Evolutionary conservation across 2,329 filamentous ascomycete species (phyloP).

Genomic region (Dissoconium aciculare): DNA sequence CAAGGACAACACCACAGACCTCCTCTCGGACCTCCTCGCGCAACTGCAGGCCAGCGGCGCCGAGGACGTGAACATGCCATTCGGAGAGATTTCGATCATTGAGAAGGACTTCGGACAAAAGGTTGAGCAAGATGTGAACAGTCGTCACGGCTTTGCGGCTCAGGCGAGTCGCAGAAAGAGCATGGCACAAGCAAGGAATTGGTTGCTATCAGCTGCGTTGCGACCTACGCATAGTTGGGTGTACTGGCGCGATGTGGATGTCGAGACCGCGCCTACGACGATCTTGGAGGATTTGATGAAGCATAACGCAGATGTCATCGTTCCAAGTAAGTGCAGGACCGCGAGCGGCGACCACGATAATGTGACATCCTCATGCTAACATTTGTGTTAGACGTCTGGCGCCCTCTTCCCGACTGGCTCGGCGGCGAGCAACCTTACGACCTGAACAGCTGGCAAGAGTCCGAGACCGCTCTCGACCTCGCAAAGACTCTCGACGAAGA

Average conservation of each 20-base stretch:
- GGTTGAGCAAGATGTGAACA: conserved; percentile 95
- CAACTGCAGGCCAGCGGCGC: conserved; percentile 63
- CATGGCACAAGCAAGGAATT: conserved; percentile 96
- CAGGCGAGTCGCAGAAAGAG: conserved; percentile 87
- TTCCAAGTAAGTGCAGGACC: conserved; percentile 72
- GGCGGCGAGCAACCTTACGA: conserved; percentile 97
- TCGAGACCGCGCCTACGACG: conserved; percentile 91
- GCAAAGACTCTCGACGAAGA: conserved; percentile 95
- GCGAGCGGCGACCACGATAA: too few species aligned
- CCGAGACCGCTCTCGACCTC: conserved; percentile 82
- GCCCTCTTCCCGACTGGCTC: conserved; percentile 95
- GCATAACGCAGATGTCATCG: conserved; percentile 96
- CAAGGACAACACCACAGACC: conserved; percentile 71
- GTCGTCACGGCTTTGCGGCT: conserved; percentile 89
- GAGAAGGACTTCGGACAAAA: conserved; percentile 98
- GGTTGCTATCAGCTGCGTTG: conserved; percentile 83
- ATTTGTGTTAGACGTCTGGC: conserved; percentile 57
- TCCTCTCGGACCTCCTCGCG: conserved; percentile 61
- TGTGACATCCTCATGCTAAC: too few species aligned
- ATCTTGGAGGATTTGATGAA: conserved; percentile 97
- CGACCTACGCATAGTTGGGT: conserved; percentile 97
- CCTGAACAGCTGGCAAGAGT: conserved; percentile 98
- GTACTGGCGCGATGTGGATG: conserved; percentile 97
- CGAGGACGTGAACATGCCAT: conserved; percentile 63
- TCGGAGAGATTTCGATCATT: conserved; percentile 92